These are phyloP conservation scores for Dendrostoma leiphaemia DNA, from an alignment of 2,329 filamentous ascomycete species.

Conservation along the genomic window DNA sequence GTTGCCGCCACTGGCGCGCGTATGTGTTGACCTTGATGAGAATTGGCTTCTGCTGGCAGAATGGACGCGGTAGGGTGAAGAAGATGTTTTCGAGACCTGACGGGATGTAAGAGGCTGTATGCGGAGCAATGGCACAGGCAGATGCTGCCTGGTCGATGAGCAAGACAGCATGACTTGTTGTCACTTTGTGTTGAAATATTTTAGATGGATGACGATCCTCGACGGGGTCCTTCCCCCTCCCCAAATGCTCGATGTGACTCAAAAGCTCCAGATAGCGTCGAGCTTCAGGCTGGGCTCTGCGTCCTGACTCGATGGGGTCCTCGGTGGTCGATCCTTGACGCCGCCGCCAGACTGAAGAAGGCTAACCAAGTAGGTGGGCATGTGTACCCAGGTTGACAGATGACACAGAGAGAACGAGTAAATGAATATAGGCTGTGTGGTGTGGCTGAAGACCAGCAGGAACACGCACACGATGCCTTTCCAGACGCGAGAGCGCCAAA, in stretches of 20 bases:
- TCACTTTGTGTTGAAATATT: not conserved
- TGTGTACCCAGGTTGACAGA: too few relatives aligned
- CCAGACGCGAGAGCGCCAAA: too few relatives aligned
- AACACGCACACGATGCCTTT: too few relatives aligned
- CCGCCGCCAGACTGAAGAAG: too few relatives aligned
- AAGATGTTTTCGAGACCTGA: not conserved
- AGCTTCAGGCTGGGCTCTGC: too few relatives aligned
- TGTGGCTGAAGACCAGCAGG: too few relatives aligned
- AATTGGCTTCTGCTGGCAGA: not conserved
- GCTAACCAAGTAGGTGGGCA: too few relatives aligned
- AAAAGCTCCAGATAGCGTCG: not conserved
- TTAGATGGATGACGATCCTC: not conserved
- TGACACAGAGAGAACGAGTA: too few relatives aligned
- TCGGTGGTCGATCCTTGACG: too few relatives aligned
- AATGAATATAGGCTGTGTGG: too few relatives aligned
- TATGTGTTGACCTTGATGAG: not conserved
- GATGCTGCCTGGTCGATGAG: not conserved
- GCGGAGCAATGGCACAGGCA: not conserved
- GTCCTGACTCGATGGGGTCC: too few relatives aligned
- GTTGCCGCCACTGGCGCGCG: not conserved
- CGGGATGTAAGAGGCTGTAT: not conserved
- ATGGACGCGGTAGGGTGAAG: not conserved
- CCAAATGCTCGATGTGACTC: not conserved
- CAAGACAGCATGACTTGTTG: conserved; percentile 1
- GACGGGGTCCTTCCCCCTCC: not conserved